A percentile compares a stretch with the other conserved stretches of the same genome.
phyloP scores from a whole-genome alignment of 352 stramenopile genomes.

The Saprolegnia diclina region DNA sequence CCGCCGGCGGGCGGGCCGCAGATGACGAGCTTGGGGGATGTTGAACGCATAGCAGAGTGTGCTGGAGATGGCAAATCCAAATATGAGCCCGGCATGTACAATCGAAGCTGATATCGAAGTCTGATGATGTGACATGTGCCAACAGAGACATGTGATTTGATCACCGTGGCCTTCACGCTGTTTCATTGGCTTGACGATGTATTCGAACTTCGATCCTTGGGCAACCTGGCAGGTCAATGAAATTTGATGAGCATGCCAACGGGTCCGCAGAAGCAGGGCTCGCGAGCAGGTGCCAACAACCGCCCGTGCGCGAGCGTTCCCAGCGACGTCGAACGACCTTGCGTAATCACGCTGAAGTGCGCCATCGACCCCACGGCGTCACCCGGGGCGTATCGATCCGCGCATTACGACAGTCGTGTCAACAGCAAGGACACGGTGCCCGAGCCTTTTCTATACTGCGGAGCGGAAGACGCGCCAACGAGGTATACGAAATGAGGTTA shows the following conservation, averaged over 20 bases:
- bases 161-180: not conserved
- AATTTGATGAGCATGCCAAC: not conserved
- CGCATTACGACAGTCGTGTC: not conserved
- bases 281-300: not conserved
- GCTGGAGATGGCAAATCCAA: not conserved
- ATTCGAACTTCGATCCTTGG: not conserved
- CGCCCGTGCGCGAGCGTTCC: too few relatives aligned
- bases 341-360: not conserved
- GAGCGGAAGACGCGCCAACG: not conserved
- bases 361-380: not conserved
- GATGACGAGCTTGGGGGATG: conserved; percentile 71
- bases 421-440: not conserved
- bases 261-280: not conserved
- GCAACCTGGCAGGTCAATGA: not conserved
- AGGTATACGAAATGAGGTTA: not conserved
- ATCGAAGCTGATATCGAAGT: not conserved
- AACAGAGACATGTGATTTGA: not conserved
- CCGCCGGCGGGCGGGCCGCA: conserved; percentile 86
- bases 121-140: not conserved
- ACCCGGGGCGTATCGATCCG: not conserved
- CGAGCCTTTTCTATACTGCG: not conserved
- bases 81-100: not conserved
- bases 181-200: not conserved
- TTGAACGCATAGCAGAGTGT: not conserved
- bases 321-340: too few relatives aligned